Conservation (phyloP, 1,284 basidiomycete genomes). For the Cutaneotrichosporon sp. region DNA sequence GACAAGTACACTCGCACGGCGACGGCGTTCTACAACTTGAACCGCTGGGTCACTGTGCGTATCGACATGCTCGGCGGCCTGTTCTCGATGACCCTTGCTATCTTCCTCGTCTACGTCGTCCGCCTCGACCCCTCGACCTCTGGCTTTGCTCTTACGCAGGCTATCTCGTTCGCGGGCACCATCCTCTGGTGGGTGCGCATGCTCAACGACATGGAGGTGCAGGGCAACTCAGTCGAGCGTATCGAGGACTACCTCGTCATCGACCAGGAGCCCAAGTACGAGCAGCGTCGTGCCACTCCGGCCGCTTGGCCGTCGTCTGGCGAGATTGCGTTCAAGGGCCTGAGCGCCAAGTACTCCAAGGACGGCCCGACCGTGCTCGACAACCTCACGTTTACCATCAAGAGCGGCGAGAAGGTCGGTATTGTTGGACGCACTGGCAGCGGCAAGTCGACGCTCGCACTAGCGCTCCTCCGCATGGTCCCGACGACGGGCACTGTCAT, state of each 20-base stretch:
- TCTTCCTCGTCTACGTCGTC: slow-evolving; percentile 49
- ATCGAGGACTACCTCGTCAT: slow-evolving; percentile 71
- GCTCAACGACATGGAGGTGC: slow-evolving; percentile 55
- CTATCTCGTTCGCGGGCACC: slow-evolving; percentile 47
- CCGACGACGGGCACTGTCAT: slow-evolving; percentile 60
- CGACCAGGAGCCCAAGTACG: slow-evolving; percentile 66
- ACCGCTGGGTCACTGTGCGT: slow-evolving; percentile 52
- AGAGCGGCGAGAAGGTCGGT: slow-evolving; percentile 64
- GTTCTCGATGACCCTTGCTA: slow-evolving; percentile 43
- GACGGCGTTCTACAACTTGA: slow-evolving; percentile 51
- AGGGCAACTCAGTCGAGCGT: slow-evolving; percentile 63
- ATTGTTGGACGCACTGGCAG: slow-evolving; percentile 71
- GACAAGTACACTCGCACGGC: slow-evolving; percentile 53
- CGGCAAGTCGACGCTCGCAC: slow-evolving; percentile 63
- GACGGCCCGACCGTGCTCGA: slow-evolving; percentile 60
- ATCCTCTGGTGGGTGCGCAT: slow-evolving; percentile 49
- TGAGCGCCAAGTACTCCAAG: slow-evolving; percentile 51
- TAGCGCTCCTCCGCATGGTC: slow-evolving; percentile 58
- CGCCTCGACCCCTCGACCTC: slow-evolving; percentile 44
- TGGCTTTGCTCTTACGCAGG: slow-evolving; percentile 54
- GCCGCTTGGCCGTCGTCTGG: slow-evolving; percentile 78
- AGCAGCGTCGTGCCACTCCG: slow-evolving; percentile 62
- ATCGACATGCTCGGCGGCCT: slow-evolving; percentile 53
- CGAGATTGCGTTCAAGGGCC: slow-evolving; percentile 62
- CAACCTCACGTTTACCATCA: slow-evolving; percentile 61